Percentiles rank a stretch among this genome's conserved stretches.
Conservation (phyloP, 2,329 filamentous ascomycete genomes). For the Trichoderma harzianum region DNA sequence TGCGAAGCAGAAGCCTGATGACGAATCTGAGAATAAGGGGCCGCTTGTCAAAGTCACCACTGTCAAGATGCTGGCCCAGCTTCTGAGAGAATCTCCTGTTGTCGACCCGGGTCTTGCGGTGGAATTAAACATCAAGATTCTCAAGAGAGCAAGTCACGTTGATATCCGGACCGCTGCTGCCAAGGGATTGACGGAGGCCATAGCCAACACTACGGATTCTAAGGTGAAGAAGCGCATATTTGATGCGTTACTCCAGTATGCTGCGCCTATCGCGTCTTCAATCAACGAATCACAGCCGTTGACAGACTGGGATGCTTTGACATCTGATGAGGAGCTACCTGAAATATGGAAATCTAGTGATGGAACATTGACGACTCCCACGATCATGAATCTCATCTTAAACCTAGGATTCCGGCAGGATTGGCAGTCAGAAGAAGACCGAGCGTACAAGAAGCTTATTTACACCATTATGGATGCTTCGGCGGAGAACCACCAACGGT, state of each 20-base stretch:
- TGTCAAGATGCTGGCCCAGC: slow-evolving; percentile 37
- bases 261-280: neutral
- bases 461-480: slow-evolving; percentile 26
- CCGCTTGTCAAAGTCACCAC: slow-evolving; percentile 35
- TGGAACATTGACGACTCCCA: neutral
- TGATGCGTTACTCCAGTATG: neutral
- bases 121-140: slow-evolving; percentile 29
- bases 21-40: neutral
- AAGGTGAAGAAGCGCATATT: neutral
- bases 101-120: slow-evolving; percentile 26
- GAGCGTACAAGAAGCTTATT: neutral
- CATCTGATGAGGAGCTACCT: neutral
- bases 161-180: slow-evolving; percentile 32
- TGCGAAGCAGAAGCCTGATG: neutral
- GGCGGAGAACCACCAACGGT: slow-evolving; percentile 29
- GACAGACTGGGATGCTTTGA: neutral
- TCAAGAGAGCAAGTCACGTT: slow-evolving; percentile 31
- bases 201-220: slow-evolving; percentile 20
- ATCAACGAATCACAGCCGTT: neutral
- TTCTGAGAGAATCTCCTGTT: slow-evolving; percentile 30
- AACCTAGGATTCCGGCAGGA: neutral
- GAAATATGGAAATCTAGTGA: neutral
- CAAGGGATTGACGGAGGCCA: slow-evolving; percentile 27
- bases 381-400: neutral
- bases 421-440: neutral